Evolutionary conservation across 768 basidiomycete species (phyloP).

Genomic region (Lanmaoa rubissima): DNA sequence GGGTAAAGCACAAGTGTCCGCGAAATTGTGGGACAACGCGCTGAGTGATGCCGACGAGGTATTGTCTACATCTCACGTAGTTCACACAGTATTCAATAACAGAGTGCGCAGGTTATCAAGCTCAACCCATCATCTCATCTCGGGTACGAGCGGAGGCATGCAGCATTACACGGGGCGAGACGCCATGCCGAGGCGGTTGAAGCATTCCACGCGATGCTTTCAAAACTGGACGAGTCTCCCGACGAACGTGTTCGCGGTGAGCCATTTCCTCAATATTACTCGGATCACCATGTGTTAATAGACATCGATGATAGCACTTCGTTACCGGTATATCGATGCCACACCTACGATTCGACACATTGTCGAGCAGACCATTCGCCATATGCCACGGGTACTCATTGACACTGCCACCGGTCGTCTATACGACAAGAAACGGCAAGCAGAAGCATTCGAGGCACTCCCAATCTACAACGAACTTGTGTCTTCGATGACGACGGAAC

Average conservation of each 20-base stretch:
- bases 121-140: background rate
- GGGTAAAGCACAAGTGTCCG: background rate
- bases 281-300: background rate
- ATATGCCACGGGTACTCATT: conserved; percentile 4
- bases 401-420: conserved; percentile 4
- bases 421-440: background rate
- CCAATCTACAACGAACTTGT: background rate
- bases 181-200: background rate
- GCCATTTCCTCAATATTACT: background rate
- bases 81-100: background rate
- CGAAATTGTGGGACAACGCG: background rate
- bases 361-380: background rate
- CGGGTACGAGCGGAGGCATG: conserved; percentile 1
- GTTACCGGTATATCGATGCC: background rate
- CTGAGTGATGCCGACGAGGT: conserved; percentile 9
- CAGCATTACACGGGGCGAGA: background rate
- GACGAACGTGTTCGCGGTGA: background rate
- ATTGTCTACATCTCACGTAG: background rate
- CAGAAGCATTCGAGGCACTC: conserved; percentile 1
- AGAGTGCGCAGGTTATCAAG: background rate
- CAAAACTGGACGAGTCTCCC: background rate
- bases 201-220: background rate
- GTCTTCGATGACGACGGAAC: background rate
- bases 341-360: background rate
- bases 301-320: background rate